phyloP scores from a whole-genome alignment of 2,329 filamentous ascomycete genomes.

The Grosmannia serpens region DNA sequence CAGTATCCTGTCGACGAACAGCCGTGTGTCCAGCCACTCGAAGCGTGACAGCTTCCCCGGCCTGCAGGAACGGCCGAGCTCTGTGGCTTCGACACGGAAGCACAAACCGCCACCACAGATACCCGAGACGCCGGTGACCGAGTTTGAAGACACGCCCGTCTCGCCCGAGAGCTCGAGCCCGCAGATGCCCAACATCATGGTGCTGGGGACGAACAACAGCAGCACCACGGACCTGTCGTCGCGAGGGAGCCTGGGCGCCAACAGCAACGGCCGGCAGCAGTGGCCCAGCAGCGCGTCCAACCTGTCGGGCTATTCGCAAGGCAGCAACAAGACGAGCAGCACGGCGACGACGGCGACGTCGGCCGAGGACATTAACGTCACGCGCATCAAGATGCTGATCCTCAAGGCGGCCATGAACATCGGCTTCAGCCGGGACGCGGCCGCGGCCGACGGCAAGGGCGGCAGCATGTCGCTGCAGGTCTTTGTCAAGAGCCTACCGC shows the following conservation, averaged over 20 bases:
- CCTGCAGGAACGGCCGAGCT: conserved; percentile 22
- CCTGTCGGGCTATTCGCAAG: conserved; percentile 68
- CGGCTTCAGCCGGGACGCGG: conserved; percentile 57
- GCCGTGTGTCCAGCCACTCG: conserved; percentile 18
- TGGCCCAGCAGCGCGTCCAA: conserved; percentile 78
- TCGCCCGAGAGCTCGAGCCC: conserved; percentile 68
- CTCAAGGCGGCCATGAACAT: conserved; percentile 78
- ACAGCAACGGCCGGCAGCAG: conserved; percentile 24
- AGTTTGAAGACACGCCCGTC: conserved; percentile 83
- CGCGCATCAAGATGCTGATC: conserved; percentile 66
- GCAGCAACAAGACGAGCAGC: conserved; percentile 52
- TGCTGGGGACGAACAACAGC: conserved; percentile 55
- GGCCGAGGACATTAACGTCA: conserved; percentile 65
- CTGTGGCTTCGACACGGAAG: conserved; percentile 11
- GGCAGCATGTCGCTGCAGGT: conserved; percentile 49
- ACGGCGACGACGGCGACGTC: conserved; percentile 60
- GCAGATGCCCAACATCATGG: conserved; percentile 72
- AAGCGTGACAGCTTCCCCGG: conserved; percentile 43
- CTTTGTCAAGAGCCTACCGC: conserved; percentile 65
- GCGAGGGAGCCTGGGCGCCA: conserved; percentile 16
- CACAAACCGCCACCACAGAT: conserved; percentile 32
- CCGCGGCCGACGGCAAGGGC: conserved; percentile 29
- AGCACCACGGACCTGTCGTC: conserved; percentile 23
- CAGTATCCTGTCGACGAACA: neutral
- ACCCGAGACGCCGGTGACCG: conserved; percentile 87